Evolutionary conservation across 345 rosid genomes (phyloP), one percentile per base, ranked within the genome.

Genomic region (Gossypium rotundifolium): DNA sequence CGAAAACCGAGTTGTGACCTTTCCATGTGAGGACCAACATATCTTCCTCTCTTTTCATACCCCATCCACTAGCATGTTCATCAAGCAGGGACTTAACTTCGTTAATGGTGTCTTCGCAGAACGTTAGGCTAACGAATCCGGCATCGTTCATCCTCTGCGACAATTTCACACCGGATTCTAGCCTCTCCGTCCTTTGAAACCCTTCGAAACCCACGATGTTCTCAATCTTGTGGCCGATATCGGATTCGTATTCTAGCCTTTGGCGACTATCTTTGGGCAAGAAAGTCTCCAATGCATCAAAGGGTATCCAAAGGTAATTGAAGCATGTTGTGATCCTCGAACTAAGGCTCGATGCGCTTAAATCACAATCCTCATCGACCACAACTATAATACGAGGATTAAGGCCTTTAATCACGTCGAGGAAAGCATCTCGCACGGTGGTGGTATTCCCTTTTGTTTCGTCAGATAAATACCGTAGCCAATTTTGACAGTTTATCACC

Each of bases 41-140:
- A 42, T 88, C 90, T 53, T 88, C 94, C 49, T 88, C 94, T 66
- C 74, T 80, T 79, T 88, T 90, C 94, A 90, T 90, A 16, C 94
- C 94, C 94, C 92, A 90, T 0, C 94, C 91, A 14, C 92, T 79
- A 3, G 91, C 88, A 67, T 90, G 91, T 60, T 90, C 88, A 66
- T 90, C 92, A 22, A 90, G 76, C 83, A 90, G 45, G 2, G 74
- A 80, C 73, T 79, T 90, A 13, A 90, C 86, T 73, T 88, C 90
- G 25, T 49, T 67, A 6, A 84, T 38, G 0, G 90, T 90, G 68
- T 85, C 90, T 60, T 88, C 94, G n/a, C 87, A 44, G 33, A 87
- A 86, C 14, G 87, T 81, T 22, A 84, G 61, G n/a, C 85, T 72
- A 6, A 40, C 61, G 49, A 85, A 90, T 0, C 88, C 89, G 0